These are phyloP conservation scores for Spathaspora passalidarum DNA, from an alignment of 805 yeast species.

Conservation along the genomic window DNA sequence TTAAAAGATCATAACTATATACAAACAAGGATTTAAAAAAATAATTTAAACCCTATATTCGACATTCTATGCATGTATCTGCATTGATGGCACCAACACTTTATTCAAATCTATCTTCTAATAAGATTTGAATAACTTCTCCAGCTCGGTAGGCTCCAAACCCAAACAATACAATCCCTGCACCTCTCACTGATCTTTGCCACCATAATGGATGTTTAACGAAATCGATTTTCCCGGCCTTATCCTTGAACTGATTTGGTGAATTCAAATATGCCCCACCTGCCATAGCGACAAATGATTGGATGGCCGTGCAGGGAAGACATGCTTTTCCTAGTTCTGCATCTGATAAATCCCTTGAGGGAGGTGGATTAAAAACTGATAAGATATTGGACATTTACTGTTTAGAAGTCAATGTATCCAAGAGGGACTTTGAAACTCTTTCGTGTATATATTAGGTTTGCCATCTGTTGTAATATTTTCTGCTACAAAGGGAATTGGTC, in stretches of 20 bases:
- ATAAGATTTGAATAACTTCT: conserved; percentile 25
- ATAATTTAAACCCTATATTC: too few relatives aligned
- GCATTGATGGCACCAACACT: not conserved
- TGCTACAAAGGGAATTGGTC: too few relatives aligned
- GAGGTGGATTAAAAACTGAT: conserved; percentile 34
- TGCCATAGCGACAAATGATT: conserved; percentile 27
- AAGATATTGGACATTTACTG: conserved; percentile 29
- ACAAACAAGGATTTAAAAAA: not conserved
- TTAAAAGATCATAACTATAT: not conserved
- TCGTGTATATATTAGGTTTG: too few relatives aligned
- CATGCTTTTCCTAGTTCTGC: conserved; percentile 21
- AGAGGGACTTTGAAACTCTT: too few relatives aligned
- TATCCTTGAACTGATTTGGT: conserved; percentile 26
- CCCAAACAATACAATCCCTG: conserved; percentile 32
- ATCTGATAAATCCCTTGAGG: conserved; percentile 20
- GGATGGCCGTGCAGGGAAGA: conserved; percentile 37
- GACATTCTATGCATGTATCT: not conserved
- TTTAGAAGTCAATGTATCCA: not conserved
- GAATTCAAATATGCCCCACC: conserved; percentile 34
- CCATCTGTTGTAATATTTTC: too few relatives aligned
- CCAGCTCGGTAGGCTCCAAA: conserved; percentile 35
- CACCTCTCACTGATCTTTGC: conserved; percentile 30
- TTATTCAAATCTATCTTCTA: conserved; percentile 7
- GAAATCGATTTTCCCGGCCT: conserved; percentile 27
- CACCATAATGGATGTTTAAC: conserved; percentile 39